Evolutionary conservation across 352 stramenopile genomes (phyloP).

Genomic region (Elongisporangium senticosum): DNA sequence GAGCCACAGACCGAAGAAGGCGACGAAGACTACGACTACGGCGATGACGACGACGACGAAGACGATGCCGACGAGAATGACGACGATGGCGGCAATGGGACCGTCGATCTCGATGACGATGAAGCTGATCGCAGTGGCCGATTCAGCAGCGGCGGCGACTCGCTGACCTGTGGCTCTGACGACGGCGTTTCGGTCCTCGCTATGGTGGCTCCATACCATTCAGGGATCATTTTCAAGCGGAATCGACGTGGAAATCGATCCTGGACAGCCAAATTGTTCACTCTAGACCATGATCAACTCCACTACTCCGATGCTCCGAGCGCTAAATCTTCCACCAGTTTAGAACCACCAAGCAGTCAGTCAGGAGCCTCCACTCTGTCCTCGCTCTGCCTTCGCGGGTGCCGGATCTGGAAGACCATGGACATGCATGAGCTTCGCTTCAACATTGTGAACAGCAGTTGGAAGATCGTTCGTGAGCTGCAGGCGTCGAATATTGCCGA

Average conservation of each 20-base stretch:
- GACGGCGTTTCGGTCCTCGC: conserved; percentile 7
- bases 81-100: conserved; percentile 12
- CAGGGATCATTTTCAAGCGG: conserved; percentile 65
- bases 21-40: conserved; percentile 40
- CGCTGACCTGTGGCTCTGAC: not conserved
- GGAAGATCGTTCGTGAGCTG: conserved; percentile 82
- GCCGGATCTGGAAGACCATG: conserved; percentile 84
- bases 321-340: not conserved
- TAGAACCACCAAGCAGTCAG: not conserved
- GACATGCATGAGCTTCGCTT: conserved; percentile 80
- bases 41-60: conserved; percentile 47
- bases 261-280: conserved; percentile 69
- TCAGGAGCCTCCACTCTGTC: conserved; percentile 25
- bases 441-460: conserved; percentile 67
- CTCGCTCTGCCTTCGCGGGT: conserved; percentile 58
- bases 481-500: conserved; percentile 53
- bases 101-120: conserved; percentile 15
- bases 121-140: conserved; percentile 25
- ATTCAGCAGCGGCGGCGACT: not conserved
- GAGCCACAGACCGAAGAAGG: conserved; percentile 61
- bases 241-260: conserved; percentile 63
- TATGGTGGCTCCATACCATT: conserved; percentile 36
- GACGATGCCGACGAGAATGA: conserved; percentile 29
- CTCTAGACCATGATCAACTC: conserved; percentile 62
- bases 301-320: conserved; percentile 53